A percentile compares a stretch with the other conserved stretches of the same genome.
These are phyloP conservation scores for Xerocomellus dryophilus DNA, from an alignment of 768 basidiomycete species.

Conservation along the genomic window DNA sequence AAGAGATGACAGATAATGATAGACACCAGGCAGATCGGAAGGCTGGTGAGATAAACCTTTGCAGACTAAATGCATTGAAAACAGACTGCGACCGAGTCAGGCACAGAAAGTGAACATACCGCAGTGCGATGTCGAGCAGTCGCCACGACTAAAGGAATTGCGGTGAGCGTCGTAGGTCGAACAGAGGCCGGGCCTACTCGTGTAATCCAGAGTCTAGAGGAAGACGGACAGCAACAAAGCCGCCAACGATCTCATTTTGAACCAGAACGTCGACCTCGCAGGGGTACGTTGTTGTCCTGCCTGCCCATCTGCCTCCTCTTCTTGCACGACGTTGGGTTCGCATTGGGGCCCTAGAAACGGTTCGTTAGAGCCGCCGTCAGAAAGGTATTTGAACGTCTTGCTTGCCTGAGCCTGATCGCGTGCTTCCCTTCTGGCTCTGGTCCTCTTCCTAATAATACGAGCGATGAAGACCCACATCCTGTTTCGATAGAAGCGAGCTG, in stretches of 20 bases:
- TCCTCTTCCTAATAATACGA: slow-evolving; percentile 5
- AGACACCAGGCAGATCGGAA: background rate
- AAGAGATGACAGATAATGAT: background rate
- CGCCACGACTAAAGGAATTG: background rate
- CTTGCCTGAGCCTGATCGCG: slow-evolving; percentile 1
- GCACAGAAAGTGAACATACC: background rate
- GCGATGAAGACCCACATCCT: slow-evolving; percentile 11
- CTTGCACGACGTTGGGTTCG: background rate
- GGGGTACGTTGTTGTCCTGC: too few relatives aligned
- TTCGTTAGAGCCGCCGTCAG: too few relatives aligned
- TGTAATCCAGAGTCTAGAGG: background rate
- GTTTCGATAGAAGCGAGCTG: background rate
- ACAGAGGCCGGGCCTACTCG: background rate
- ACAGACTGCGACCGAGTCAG: background rate
- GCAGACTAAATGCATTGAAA: background rate
- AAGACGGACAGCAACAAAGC: background rate
- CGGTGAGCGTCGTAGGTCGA: too few relatives aligned
- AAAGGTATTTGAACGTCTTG: background rate
- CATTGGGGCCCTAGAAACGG: background rate
- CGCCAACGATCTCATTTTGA: background rate
- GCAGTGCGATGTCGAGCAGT: background rate
- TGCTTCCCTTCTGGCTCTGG: background rate
- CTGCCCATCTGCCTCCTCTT: background rate
- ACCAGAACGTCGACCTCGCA: background rate
- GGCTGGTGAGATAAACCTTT: background rate